Base-by-base conservation (phyloP, 768 basidiomycete genomes). In the Boletus pseudopeckii region DNA sequence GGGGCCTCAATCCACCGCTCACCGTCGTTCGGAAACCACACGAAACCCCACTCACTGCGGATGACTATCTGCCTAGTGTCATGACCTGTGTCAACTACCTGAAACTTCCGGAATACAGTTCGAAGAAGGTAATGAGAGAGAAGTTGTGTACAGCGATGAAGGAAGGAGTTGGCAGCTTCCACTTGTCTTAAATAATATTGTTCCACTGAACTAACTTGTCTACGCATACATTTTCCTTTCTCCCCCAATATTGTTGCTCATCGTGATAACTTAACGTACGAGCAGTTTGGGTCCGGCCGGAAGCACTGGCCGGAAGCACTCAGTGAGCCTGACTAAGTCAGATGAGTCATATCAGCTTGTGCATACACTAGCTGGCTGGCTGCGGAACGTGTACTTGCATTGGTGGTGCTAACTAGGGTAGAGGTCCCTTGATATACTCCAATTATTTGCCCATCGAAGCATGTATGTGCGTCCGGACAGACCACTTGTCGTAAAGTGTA, bases 51-150 rank as follows among this genome's bases (percentile, higher is more conserved):
- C 77, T 97, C 53, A 84, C 83, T 7, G 90, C 96, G 7, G 93
- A 98, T 67, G 92, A 97, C 65, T 95, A 97, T 67, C 77, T 98
- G 28, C 95, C 95, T 0, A 95, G 92, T 64, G 95, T 98, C 30
- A 98, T 98, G 97, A 98, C 97, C 4, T 99, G 97, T 71, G 95
- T 93, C 55, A 93, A 94, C 72, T 96, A 93, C 67, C 75, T 99
- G 65, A 99, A 99, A 71, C 76, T 98, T 59, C 96, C 96, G 0
- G 94, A 98, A 65, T 98, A 98, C 70, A 92, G 90, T 52, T 85
- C 87, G 26, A 93, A 90, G 71, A 80, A 77, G 34, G 84, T 91
- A 37, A 88, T 98, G 84, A 79, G 75, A 63, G 84, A 90, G 69
- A 96, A 93, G 68, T 71, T 99, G 60, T 76, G 77, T 48, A 77